Evolutionary conservation across 495 filamentous ascomycete species (phyloP).

Genomic region (Trichoderma reesei): DNA sequence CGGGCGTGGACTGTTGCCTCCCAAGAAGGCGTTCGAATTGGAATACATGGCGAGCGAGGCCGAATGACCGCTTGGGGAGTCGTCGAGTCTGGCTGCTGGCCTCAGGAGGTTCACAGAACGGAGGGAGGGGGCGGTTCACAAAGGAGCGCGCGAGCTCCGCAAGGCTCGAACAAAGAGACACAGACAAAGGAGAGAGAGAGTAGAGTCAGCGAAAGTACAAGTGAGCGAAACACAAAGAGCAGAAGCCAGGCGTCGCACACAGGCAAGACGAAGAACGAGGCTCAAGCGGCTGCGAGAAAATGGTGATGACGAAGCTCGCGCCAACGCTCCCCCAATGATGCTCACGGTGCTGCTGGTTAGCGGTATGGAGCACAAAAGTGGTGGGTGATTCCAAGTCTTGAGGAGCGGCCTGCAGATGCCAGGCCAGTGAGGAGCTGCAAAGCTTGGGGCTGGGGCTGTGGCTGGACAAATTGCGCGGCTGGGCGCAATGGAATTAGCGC

Average conservation of each 20-base stretch:
- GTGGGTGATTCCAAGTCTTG: background rate
- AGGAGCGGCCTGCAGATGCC: slow-evolving; percentile 1
- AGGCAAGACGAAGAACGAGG: background rate
- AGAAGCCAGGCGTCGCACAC: background rate
- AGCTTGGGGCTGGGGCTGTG: background rate
- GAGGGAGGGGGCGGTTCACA: no score
- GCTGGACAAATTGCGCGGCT: slow-evolving; percentile 5
- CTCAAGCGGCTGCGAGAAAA: background rate
- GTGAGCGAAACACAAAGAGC: background rate
- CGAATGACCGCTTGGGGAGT: background rate
- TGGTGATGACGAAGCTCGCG: slow-evolving; percentile 11
- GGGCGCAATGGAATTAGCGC: background rate
- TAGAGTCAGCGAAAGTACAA: background rate
- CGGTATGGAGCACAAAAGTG: no score
- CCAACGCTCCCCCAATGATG: background rate
- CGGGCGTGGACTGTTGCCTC: slow-evolving; percentile 63
- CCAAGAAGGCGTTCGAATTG: slow-evolving; percentile 73
- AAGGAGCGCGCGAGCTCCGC: slow-evolving; percentile 10
- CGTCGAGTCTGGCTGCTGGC: background rate
- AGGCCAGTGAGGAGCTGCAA: background rate
- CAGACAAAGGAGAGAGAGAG: background rate
- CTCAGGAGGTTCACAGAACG: slow-evolving; percentile 7
- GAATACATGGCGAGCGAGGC: slow-evolving; percentile 67
- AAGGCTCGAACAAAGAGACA: slow-evolving; percentile 8
- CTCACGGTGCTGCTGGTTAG: slow-evolving; percentile 5